phyloP scores from a whole-genome alignment of 352 stramenopile genomes.

The Discostella stelligera region DNA sequence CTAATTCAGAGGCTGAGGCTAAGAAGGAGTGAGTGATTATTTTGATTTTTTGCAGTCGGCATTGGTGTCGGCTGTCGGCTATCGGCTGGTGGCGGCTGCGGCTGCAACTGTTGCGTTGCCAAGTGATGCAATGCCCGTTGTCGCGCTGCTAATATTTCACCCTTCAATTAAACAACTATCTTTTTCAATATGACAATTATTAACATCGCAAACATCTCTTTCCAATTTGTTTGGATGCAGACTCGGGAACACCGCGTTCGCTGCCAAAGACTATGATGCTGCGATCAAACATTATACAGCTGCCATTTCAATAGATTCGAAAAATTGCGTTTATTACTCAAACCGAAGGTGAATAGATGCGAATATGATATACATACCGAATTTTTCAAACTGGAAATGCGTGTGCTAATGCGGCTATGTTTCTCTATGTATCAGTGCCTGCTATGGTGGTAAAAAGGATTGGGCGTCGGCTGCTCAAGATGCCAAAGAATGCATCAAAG shows the following conservation, averaged over 20 bases:
- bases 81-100: neutral
- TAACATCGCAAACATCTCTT: conserved; percentile 3
- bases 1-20: conserved; percentile 46
- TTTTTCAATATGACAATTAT: neutral
- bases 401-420: neutral
- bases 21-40: conserved; percentile 54
- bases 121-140: neutral
- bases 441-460: conserved; percentile 67
- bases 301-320: conserved; percentile 74
- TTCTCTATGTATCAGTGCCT: conserved; percentile 51
- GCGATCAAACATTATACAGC: conserved; percentile 79
- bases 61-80: neutral
- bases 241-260: conserved; percentile 81
- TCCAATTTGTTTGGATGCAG: conserved; percentile 27
- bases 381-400: conserved; percentile 5
- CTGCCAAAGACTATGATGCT: conserved; percentile 70
- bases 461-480: conserved; percentile 69
- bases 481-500: conserved; percentile 82
- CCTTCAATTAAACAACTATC: too few species aligned
- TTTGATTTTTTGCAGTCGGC: neutral
- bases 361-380: conserved; percentile 1
- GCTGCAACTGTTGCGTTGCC: neutral
- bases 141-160: neutral
- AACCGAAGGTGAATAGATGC: conserved; percentile 69
- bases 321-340: conserved; percentile 81